phyloP scores from a whole-genome alignment of 2,329 filamentous ascomycete genomes.

The Microcyclosporella mali region DNA sequence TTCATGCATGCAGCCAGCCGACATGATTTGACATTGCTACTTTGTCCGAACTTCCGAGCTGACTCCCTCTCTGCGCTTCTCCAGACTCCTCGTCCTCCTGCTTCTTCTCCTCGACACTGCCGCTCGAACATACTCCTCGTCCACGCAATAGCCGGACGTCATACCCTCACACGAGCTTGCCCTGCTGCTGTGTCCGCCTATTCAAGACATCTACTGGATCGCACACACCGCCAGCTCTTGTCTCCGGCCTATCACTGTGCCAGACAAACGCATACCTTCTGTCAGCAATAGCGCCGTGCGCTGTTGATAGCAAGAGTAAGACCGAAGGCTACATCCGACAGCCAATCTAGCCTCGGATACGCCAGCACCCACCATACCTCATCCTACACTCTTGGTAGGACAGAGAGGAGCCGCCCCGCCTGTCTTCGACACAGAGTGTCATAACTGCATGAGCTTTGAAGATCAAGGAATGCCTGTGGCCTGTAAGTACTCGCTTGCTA shows the following conservation, averaged over 20 bases:
- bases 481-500: slow-evolving; percentile 25
- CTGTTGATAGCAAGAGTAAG: slow-evolving; percentile 5
- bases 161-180: slow-evolving; percentile 14
- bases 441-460: slow-evolving; percentile 16
- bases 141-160: slow-evolving; percentile 13
- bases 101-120: slow-evolving; percentile 2
- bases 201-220: slow-evolving; percentile 12
- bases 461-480: slow-evolving; percentile 25
- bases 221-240: slow-evolving; percentile 9
- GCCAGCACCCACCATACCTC: slow-evolving; percentile 8
- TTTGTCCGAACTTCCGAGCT: slow-evolving; percentile 6
- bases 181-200: slow-evolving; percentile 15
- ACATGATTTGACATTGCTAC: slow-evolving; percentile 18
- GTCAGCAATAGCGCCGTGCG: slow-evolving; percentile 9
- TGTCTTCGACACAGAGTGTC: slow-evolving; percentile 13
- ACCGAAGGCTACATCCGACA: slow-evolving; percentile 13
- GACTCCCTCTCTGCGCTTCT: slow-evolving; percentile 2
- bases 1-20: slow-evolving; percentile 19
- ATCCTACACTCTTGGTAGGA: slow-evolving; percentile 12
- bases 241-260: slow-evolving; percentile 13
- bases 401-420: slow-evolving; percentile 13
- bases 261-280: slow-evolving; percentile 11
- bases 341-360: slow-evolving; percentile 2
- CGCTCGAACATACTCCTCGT: neutral
- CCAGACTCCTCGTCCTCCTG: slow-evolving; percentile 11